A percentile compares a stretch with the other conserved stretches of the same genome.
These are phyloP conservation scores for Nitzschia sp. DNA, from an alignment of 108 stramenopile genomes.

Conservation along the genomic window DNA sequence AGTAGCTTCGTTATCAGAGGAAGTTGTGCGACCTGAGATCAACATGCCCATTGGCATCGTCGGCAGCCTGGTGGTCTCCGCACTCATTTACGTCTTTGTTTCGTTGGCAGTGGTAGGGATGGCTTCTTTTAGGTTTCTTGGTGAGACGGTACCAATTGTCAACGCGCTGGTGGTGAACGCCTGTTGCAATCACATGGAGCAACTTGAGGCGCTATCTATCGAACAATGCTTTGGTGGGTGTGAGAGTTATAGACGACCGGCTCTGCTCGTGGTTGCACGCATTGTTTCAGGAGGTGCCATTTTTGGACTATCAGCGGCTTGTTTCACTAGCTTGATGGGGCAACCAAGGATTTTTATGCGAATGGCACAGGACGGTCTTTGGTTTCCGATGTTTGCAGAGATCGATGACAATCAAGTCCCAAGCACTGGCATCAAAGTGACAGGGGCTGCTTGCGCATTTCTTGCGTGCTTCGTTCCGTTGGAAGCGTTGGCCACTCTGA, in stretches of 20 bases:
- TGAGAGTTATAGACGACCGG: constrained; percentile 20
- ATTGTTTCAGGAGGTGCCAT: constrained; percentile 54
- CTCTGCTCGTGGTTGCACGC: constrained; percentile 11
- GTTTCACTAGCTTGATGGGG: constrained; percentile 49
- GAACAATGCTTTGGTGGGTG: constrained; percentile 28
- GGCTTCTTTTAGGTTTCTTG: constrained; percentile 61
- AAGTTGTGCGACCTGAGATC: constrained; percentile 84
- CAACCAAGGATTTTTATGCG: constrained; percentile 60
- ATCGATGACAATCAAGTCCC: constrained; percentile 61
- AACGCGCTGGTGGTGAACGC: constrained; percentile 58
- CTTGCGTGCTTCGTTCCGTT: constrained; percentile 60
- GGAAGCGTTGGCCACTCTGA: constrained; percentile 60
- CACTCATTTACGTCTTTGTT: constrained; percentile 73
- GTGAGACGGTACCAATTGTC: constrained; percentile 50
- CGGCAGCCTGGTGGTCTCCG: constrained; percentile 71
- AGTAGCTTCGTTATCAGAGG: constrained; percentile 84
- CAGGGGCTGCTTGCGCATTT: constrained; percentile 50
- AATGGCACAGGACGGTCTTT: constrained; percentile 86
- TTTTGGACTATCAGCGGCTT: constrained; percentile 52
- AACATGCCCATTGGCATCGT: constrained; percentile 88
- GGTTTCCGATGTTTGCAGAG: constrained; percentile 74
- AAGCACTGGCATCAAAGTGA: constrained; percentile 48
- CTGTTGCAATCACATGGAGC: constrained; percentile 45
- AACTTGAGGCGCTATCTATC: constrained; percentile 19
- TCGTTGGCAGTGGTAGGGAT: constrained; percentile 86